A percentile compares a stretch with the other conserved stretches of the same genome.
Conservation (phyloP, 129 eudicot genomes). For the Escallonia rubra region DNA sequence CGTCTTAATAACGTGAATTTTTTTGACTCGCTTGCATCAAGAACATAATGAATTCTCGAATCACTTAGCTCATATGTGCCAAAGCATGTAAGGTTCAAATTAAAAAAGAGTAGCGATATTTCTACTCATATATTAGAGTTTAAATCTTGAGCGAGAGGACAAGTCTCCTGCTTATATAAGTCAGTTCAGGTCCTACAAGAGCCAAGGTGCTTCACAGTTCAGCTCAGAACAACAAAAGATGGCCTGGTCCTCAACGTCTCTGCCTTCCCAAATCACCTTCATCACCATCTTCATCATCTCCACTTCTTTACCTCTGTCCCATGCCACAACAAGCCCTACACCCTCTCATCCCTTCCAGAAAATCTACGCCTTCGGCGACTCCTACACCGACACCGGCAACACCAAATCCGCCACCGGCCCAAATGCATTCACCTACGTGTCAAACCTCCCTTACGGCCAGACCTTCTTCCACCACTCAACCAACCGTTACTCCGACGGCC, state of each 20-base stretch:
- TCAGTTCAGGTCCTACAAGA: too few relatives aligned
- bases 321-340: not conserved
- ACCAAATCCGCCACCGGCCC: slow-evolving; percentile 60
- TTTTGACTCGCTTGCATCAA: too few relatives aligned
- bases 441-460: slow-evolving; percentile 70
- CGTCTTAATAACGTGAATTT: too few relatives aligned
- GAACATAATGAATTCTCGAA: too few relatives aligned
- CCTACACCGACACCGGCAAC: slow-evolving; percentile 94
- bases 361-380: slow-evolving; percentile 76
- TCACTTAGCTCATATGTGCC: too few relatives aligned
- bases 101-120: too few relatives aligned
- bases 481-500: slow-evolving; percentile 88
- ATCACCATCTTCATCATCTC: slow-evolving; percentile 13
- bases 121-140: too few relatives aligned
- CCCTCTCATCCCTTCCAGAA: slow-evolving; percentile 34
- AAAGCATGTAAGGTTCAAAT: too few relatives aligned
- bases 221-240: too few relatives aligned
- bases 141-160: too few relatives aligned
- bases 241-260: not conserved
- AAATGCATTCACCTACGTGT: slow-evolving; percentile 39
- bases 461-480: slow-evolving; percentile 92
- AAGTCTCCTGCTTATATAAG: too few relatives aligned
- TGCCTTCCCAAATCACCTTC: slow-evolving; percentile 10
- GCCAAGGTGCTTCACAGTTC: too few relatives aligned
- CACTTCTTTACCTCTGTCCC: not conserved